phyloP scores from a whole-genome alignment of 129 eudicot genomes.

The Chrysanthemum lavandulifolium region DNA sequence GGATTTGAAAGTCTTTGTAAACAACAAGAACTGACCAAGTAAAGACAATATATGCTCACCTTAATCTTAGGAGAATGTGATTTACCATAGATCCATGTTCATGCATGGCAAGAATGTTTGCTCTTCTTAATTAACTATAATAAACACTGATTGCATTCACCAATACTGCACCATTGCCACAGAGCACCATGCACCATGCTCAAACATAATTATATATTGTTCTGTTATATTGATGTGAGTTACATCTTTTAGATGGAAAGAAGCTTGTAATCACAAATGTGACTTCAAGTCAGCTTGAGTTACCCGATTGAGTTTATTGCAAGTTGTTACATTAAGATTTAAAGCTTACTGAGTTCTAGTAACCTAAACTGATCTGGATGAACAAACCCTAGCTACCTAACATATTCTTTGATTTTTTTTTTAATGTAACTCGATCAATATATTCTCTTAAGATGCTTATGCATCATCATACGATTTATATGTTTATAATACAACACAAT shows the following conservation, averaged over 20 bases:
- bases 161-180: no score
- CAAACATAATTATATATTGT: no score
- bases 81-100: constrained; percentile 34
- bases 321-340: no score
- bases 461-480: constrained; percentile 7
- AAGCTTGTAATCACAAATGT: no score
- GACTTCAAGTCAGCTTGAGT: no score
- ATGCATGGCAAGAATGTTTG: constrained; percentile 44
- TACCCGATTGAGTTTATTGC: no score
- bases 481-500: neutral
- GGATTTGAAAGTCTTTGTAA: constrained; percentile 40
- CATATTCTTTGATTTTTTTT: neutral
- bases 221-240: no score
- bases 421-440: constrained; percentile 3
- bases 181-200: no score
- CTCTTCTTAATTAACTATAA: constrained; percentile 23
- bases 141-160: neutral
- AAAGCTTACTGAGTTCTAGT: neutral
- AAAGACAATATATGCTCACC: constrained; percentile 41
- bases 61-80: constrained; percentile 35
- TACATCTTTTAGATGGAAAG: no score
- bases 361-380: constrained; percentile 8
- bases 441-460: constrained; percentile 14
- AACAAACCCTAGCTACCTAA: neutral
- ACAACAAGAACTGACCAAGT: constrained; percentile 42